These are phyloP conservation scores for Auricularia cornea DNA, from an alignment of 768 basidiomycete species.

Conservation along the genomic window DNA sequence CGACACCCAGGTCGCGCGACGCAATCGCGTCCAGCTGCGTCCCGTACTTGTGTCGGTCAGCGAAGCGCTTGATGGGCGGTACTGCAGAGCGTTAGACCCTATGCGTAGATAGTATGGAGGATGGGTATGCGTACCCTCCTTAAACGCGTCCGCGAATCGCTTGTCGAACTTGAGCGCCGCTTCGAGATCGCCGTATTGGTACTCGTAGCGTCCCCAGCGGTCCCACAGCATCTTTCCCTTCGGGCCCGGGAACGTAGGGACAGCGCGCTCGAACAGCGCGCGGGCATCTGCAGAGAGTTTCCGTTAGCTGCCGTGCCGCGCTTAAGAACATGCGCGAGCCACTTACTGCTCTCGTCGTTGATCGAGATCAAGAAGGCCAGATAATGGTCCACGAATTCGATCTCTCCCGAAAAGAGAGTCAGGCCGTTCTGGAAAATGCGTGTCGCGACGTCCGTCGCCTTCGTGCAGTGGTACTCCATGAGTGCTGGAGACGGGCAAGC, in stretches of 20 bases:
- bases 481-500: slow-evolving; percentile 43
- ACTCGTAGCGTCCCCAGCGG: slow-evolving; percentile 92
- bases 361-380: slow-evolving; percentile 88
- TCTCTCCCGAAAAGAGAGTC: slow-evolving; percentile 72
- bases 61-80: slow-evolving; percentile 83
- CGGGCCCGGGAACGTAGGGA: slow-evolving; percentile 57
- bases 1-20: slow-evolving; percentile 78
- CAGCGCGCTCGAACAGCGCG: slow-evolving; percentile 87
- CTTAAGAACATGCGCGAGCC: neutral
- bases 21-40: slow-evolving; percentile 68
- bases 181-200: slow-evolving; percentile 87
- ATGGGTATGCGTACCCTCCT: slow-evolving; percentile 47
- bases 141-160: slow-evolving; percentile 80
- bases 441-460: slow-evolving; percentile 68
- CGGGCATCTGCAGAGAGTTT: slow-evolving; percentile 64
- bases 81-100: no score
- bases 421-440: slow-evolving; percentile 92
- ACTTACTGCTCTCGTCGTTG: slow-evolving; percentile 91
- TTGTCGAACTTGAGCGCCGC: slow-evolving; percentile 84
- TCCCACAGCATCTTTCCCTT: slow-evolving; percentile 87
- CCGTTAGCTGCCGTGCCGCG: neutral
- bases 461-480: slow-evolving; percentile 90
- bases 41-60: slow-evolving; percentile 58
- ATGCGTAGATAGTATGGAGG: no score
- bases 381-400: slow-evolving; percentile 81